Conservation (phyloP, 2,329 filamentous ascomycete genomes). For the Clarireedia homoeocarpa region DNA sequence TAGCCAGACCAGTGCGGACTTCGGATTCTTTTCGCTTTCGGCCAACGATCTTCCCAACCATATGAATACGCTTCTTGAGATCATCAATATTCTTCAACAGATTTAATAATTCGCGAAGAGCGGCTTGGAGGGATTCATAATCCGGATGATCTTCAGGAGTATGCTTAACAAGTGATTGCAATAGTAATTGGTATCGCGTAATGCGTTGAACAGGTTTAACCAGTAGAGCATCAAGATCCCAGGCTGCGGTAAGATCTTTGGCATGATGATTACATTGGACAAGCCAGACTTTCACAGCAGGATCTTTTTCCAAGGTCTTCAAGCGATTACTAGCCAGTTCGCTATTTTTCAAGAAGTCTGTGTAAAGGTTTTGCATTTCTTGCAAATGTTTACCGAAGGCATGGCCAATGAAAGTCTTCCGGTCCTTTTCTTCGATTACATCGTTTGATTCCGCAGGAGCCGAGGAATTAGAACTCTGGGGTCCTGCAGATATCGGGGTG, state of each 20-base stretch:
- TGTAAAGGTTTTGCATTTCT: slow-evolving; percentile 52
- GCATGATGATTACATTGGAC: slow-evolving; percentile 89
- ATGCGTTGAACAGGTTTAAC: slow-evolving; percentile 96
- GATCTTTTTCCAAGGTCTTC: slow-evolving; percentile 54
- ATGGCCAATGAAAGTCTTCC: slow-evolving; percentile 26
- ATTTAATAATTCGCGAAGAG: slow-evolving; percentile 48
- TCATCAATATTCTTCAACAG: slow-evolving; percentile 87
- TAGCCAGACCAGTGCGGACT: slow-evolving; percentile 73
- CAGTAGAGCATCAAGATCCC: slow-evolving; percentile 91
- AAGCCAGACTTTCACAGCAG: slow-evolving; percentile 72
- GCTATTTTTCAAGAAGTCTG: slow-evolving; percentile 55
- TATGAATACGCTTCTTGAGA: slow-evolving; percentile 87
- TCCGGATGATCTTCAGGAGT: slow-evolving; percentile 83
- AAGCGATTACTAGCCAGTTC: slow-evolving; percentile 54
- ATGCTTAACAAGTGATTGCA: slow-evolving; percentile 69
- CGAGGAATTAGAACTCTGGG: slow-evolving; percentile 19
- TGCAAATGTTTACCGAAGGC: slow-evolving; percentile 42
- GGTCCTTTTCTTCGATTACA: slow-evolving; percentile 27
- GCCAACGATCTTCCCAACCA: slow-evolving; percentile 79
- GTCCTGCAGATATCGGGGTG: slow-evolving; percentile 12
- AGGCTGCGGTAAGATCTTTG: slow-evolving; percentile 84
- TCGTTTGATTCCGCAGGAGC: slow-evolving; percentile 22
- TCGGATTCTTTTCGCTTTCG: slow-evolving; percentile 85
- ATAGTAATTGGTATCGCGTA: slow-evolving; percentile 84
- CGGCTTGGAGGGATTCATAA: slow-evolving; percentile 50